These are phyloP conservation scores for Termitomyces sp. DNA, from an alignment of 768 basidiomycete species.

Conservation along the genomic window DNA sequence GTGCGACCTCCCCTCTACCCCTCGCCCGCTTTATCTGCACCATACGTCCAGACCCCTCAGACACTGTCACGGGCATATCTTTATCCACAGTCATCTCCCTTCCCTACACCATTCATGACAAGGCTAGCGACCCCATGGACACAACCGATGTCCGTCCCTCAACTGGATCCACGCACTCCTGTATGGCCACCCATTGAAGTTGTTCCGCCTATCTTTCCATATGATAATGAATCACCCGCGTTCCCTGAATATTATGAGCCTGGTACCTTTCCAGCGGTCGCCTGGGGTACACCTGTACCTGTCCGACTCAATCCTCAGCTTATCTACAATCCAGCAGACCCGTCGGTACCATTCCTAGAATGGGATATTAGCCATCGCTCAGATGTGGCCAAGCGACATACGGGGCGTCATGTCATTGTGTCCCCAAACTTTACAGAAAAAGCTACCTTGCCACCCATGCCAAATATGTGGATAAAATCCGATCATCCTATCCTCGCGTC, in stretches of 20 bases:
- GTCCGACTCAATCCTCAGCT: slow-evolving; percentile 29
- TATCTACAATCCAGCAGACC: slow-evolving; percentile 36
- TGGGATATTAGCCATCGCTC: slow-evolving; percentile 42
- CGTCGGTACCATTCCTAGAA: slow-evolving; percentile 28
- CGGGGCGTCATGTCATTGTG: slow-evolving; percentile 25
- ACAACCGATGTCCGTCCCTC: slow-evolving; percentile 1
- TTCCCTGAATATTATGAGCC: slow-evolving; percentile 13
- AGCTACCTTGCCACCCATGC: slow-evolving; percentile 27
- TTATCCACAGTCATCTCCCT: not conserved
- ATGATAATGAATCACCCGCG: not conserved
- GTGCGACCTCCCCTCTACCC: slow-evolving; percentile 9
- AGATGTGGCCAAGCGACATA: slow-evolving; percentile 29
- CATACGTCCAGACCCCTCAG: slow-evolving; percentile 7
- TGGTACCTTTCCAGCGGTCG: slow-evolving; percentile 20
- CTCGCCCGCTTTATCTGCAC: slow-evolving; percentile 1
- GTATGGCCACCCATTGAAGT: slow-evolving; percentile 9
- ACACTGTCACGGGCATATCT: not conserved
- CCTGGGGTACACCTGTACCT: slow-evolving; percentile 15
- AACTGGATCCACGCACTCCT: slow-evolving; percentile 2
- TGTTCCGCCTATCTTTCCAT: slow-evolving; percentile 2
- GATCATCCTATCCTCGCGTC: slow-evolving; percentile 33
- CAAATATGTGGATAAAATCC: slow-evolving; percentile 33
- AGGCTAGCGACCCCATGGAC: slow-evolving; percentile 5
- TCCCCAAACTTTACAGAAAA: slow-evolving; percentile 26
- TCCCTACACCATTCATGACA: not conserved